These are phyloP conservation scores for Phanerodontia chrysosporium DNA, from an alignment of 768 basidiomycete genomes.

Conservation along the genomic window DNA sequence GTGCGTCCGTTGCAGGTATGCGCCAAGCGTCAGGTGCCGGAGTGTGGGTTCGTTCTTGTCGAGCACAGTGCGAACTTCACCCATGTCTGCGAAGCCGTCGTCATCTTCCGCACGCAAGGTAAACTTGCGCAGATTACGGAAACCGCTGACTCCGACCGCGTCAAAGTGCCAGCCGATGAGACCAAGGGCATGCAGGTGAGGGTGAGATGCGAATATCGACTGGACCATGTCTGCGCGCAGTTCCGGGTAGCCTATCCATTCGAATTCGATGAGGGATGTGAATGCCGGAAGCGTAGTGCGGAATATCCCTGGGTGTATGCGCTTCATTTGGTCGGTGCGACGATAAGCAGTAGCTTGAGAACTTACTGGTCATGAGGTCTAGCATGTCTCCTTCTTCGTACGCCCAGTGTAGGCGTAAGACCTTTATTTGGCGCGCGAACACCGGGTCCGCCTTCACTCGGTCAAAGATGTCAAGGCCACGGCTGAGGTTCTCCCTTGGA, in stretches of 20 bases:
- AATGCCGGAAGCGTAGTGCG: slow-evolving; percentile 61
- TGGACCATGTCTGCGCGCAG: slow-evolving; percentile 65
- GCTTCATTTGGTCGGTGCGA: neutral
- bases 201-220: slow-evolving; percentile 48
- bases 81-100: slow-evolving; percentile 68
- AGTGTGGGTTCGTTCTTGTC: slow-evolving; percentile 56
- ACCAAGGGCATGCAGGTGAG: slow-evolving; percentile 51
- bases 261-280: slow-evolving; percentile 56
- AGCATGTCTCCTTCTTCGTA: slow-evolving; percentile 68
- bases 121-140: slow-evolving; percentile 57
- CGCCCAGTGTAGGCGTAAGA: slow-evolving; percentile 62
- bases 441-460: slow-evolving; percentile 56
- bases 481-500: slow-evolving; percentile 47
- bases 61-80: slow-evolving; percentile 59
- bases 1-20: slow-evolving; percentile 59
- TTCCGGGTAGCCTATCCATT: slow-evolving; percentile 78
- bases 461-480: slow-evolving; percentile 65
- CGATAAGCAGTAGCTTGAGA: neutral
- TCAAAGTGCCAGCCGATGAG: slow-evolving; percentile 76
- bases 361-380: slow-evolving; percentile 53
- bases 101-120: slow-evolving; percentile 68
- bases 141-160: slow-evolving; percentile 59
- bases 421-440: slow-evolving; percentile 57
- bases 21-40: slow-evolving; percentile 61
- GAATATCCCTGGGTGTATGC: slow-evolving; percentile 44